Percentiles rank a stretch among this genome's conserved stretches.
These are phyloP conservation scores for Aspergillaceae sp. DNA, from an alignment of 2,329 filamentous ascomycete genomes.

Conservation along the genomic window DNA sequence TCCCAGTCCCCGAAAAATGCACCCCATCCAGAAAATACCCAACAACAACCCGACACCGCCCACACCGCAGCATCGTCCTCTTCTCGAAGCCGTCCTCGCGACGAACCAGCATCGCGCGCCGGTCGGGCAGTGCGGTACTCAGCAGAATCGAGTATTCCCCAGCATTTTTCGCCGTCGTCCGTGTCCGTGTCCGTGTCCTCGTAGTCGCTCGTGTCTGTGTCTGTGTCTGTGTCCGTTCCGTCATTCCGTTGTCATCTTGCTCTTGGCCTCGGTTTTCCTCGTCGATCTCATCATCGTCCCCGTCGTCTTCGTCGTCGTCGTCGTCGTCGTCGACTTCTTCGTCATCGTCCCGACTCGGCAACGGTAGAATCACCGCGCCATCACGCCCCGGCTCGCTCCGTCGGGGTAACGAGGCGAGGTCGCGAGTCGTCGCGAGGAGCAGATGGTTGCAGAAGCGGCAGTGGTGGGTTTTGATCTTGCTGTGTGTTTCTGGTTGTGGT, in stretches of 20 bases:
- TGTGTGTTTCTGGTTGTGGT: slow-evolving; percentile 10
- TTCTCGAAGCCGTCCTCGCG: slow-evolving; percentile 61
- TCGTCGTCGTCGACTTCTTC: slow-evolving; percentile 12
- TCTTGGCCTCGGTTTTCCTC: background rate
- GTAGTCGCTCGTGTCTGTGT: background rate
- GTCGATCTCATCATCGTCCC: background rate
- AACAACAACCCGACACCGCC: slow-evolving; percentile 51
- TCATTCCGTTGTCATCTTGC: too few relatives aligned
- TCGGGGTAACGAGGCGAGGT: slow-evolving; percentile 45
- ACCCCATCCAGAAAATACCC: slow-evolving; percentile 54
- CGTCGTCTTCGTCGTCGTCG: slow-evolving; percentile 4
- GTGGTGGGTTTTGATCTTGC: slow-evolving; percentile 45
- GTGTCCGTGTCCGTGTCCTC: background rate
- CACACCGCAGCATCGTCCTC: slow-evolving; percentile 50
- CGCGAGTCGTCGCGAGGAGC: slow-evolving; percentile 51
- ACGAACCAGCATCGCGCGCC: slow-evolving; percentile 44
- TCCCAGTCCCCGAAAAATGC: slow-evolving; percentile 36
- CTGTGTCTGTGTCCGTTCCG: too few relatives aligned
- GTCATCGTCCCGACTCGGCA: slow-evolving; percentile 27
- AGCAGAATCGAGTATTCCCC: slow-evolving; percentile 43
- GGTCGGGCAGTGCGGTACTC: slow-evolving; percentile 41
- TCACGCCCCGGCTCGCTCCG: slow-evolving; percentile 46
- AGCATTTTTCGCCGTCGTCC: slow-evolving; percentile 3
- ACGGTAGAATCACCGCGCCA: slow-evolving; percentile 49
- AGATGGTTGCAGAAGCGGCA: slow-evolving; percentile 58